phyloP scores from a whole-genome alignment of 192 early-diverging fungal species.

The Dimargaris verticillata region DNA sequence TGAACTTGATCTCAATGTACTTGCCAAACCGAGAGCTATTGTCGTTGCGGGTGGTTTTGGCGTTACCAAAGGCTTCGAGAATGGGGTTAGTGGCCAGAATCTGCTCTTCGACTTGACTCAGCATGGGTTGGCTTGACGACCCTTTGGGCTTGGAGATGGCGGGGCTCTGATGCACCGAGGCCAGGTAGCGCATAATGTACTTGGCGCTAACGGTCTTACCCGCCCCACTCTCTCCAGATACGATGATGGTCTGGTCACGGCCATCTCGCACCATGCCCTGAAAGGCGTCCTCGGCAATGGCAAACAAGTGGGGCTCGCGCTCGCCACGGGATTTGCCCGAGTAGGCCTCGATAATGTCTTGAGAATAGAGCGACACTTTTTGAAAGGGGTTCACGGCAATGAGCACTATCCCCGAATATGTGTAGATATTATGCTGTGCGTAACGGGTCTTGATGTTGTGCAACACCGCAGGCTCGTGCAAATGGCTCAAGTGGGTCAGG shows the following conservation, averaged over 20 bases:
- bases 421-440: constrained; percentile 87
- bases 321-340: constrained; percentile 85
- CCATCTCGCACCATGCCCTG: constrained; percentile 83
- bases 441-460: constrained; percentile 86
- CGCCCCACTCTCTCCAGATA: constrained; percentile 91
- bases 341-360: constrained; percentile 82
- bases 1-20: constrained; percentile 94
- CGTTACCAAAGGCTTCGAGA: constrained; percentile 98
- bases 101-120: constrained; percentile 62
- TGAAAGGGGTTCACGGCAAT: constrained; percentile 96
- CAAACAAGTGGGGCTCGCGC: constrained; percentile 95
- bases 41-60: constrained; percentile 98
- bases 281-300: constrained; percentile 96
- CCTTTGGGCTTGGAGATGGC: constrained; percentile 12
- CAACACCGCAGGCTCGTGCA: constrained; percentile 90
- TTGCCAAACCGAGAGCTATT: constrained; percentile 97
- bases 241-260: constrained; percentile 95
- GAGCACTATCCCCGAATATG: constrained; percentile 95
- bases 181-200: constrained; percentile 97
- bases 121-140: constrained; percentile 12
- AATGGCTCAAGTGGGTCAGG: constrained; percentile 81
- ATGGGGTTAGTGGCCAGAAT: constrained; percentile 94
- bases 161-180: constrained; percentile 46
- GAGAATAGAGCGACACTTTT: constrained; percentile 73
- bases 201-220: constrained; percentile 95